Conservation (phyloP, 345 rosid species). For the Salix udensis region DNA sequence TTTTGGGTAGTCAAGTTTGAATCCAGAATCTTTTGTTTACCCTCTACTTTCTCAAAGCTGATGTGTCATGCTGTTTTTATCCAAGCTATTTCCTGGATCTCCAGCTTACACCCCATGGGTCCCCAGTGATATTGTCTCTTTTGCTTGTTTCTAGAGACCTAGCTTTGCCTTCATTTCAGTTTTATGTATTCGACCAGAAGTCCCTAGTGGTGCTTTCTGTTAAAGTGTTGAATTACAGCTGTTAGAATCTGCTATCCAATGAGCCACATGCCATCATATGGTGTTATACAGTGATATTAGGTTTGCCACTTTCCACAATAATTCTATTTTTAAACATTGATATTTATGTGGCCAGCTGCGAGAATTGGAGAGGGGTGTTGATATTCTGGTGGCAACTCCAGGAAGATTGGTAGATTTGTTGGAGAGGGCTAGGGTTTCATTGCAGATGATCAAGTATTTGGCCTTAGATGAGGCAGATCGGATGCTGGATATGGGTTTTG, state of each 20-base stretch:
- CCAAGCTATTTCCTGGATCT: background rate
- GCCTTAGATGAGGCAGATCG: conserved; percentile 99
- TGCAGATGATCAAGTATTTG: conserved; percentile 82
- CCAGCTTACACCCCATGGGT: too few species aligned
- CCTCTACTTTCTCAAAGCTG: background rate
- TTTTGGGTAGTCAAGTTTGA: background rate
- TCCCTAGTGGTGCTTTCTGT: background rate
- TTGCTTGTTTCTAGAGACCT: too few species aligned
- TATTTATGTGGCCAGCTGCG: conserved; percentile 58
- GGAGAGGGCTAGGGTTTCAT: conserved; percentile 93
- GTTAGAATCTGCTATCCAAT: background rate
- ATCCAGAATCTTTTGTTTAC: background rate
- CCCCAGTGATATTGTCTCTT: too few species aligned
- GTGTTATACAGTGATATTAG: background rate
- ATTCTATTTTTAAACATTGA: background rate
- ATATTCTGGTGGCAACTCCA: conserved; percentile 98
- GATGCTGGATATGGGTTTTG: conserved; percentile 99
- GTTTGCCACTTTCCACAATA: background rate
- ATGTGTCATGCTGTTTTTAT: background rate
- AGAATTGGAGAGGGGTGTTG: conserved; percentile 94
- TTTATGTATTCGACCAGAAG: background rate
- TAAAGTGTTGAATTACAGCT: background rate
- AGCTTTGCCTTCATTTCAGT: too few species aligned
- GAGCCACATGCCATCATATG: background rate
- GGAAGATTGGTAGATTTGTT: conserved; percentile 93